A percentile compares a stretch with the other conserved stretches of the same genome.
phyloP scores from a whole-genome alignment of 78 protist species.

The Guillardia theta region DNA sequence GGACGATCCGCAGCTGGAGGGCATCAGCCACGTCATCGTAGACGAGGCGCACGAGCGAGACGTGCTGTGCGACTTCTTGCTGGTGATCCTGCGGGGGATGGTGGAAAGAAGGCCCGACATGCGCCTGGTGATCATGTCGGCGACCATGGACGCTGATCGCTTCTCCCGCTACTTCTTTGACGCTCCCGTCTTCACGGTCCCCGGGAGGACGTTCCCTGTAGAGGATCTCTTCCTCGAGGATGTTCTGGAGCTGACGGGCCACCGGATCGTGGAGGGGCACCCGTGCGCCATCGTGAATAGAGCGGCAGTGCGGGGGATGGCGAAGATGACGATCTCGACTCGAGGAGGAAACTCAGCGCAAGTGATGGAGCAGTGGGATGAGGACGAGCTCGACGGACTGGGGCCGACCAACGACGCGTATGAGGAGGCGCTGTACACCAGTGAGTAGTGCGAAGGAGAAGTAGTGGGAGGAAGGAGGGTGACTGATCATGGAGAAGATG shows the following conservation, averaged over 20 bases:
- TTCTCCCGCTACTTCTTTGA: neutral
- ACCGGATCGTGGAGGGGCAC: neutral
- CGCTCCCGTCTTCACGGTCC: neutral
- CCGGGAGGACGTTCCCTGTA: slow-evolving; percentile 50
- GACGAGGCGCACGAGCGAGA: slow-evolving; percentile 69
- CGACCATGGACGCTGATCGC: slow-evolving; percentile 38
- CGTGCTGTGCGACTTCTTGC: slow-evolving; percentile 48
- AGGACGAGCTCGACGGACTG: neutral
- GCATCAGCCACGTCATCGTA: slow-evolving; percentile 43
- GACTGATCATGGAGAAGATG: too few species aligned
- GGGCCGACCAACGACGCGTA: neutral
- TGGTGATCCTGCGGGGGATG: slow-evolving; percentile 24
- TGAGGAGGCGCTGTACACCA: neutral
- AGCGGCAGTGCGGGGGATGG: neutral
- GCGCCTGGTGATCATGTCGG: slow-evolving; percentile 53
- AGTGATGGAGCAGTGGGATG: neutral
- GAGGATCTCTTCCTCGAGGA: slow-evolving; percentile 42
- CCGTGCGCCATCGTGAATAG: neutral
- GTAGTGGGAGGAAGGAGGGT: too few species aligned
- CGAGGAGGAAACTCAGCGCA: neutral
- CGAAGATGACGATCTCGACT: neutral
- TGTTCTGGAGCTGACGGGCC: slow-evolving; percentile 19
- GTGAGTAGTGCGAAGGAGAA: too few species aligned
- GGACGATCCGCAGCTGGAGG: neutral
- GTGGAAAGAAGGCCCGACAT: slow-evolving; percentile 14